Conservation (phyloP, 306 rosid species). For the Quercus rubra region DNA sequence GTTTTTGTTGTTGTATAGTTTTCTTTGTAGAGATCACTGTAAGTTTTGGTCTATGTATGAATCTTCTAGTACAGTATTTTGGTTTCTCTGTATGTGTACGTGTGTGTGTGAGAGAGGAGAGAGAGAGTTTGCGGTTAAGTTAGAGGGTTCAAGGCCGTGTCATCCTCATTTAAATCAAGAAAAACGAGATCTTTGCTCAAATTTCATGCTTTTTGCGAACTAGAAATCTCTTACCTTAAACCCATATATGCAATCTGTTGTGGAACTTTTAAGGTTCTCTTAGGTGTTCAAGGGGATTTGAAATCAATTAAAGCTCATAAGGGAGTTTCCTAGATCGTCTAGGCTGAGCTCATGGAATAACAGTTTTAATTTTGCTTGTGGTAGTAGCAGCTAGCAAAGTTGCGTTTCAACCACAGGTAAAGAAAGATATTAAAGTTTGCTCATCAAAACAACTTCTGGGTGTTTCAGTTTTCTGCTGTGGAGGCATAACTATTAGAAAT, state of each 20-base stretch:
- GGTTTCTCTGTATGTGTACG: neutral
- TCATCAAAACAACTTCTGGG: neutral
- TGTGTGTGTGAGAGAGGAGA: neutral
- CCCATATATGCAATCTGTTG: neutral
- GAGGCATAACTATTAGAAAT: neutral
- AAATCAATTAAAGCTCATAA: neutral
- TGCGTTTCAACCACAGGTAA: neutral
- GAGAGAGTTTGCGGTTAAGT: neutral
- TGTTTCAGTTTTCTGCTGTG: neutral
- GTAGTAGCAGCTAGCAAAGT: neutral
- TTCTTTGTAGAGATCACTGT: neutral
- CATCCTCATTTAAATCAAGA: neutral
- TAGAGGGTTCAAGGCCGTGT: neutral
- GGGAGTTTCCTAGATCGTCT: neutral
- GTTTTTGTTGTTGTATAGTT: too few species aligned
- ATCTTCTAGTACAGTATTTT: neutral
- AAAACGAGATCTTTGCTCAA: neutral
- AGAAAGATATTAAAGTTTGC: neutral
- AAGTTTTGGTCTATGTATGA: neutral
- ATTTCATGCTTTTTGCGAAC: neutral
- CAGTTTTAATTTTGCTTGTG: neutral
- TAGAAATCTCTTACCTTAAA: neutral
- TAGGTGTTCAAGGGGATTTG: neutral
- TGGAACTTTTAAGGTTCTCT: neutral
- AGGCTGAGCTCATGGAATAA: neutral